Conservation (phyloP, 2,329 filamentous ascomycete species). For the Beauveria medogensis region DNA sequence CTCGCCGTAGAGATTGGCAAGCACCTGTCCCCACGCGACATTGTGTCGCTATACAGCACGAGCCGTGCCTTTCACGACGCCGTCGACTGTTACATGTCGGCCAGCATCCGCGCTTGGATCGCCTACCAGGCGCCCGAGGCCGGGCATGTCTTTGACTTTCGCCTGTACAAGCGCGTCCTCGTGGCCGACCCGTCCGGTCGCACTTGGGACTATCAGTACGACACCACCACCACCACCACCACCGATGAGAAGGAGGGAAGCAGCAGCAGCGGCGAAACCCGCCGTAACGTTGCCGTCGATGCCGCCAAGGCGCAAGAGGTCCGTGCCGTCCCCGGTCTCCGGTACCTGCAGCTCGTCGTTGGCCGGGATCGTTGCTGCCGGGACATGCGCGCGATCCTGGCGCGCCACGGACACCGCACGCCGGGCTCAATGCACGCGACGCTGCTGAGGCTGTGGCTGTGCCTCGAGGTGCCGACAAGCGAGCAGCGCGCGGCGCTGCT, state of each 20-base stretch:
- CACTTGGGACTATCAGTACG: conserved; percentile 24
- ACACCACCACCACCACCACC: conserved; percentile 8
- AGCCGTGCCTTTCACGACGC: conserved; percentile 54
- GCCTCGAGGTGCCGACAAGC: conserved; percentile 59
- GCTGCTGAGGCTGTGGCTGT: conserved; percentile 62
- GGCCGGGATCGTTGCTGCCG: conserved; percentile 47
- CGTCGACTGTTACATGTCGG: conserved; percentile 51
- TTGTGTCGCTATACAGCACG: conserved; percentile 57
- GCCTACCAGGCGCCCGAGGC: conserved; percentile 45
- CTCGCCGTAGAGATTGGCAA: conserved; percentile 47
- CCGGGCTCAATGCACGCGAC: conserved; percentile 38
- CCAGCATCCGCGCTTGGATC: conserved; percentile 50
- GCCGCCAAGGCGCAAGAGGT: conserved; percentile 20
- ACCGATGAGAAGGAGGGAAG: background rate
- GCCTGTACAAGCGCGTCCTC: conserved; percentile 48
- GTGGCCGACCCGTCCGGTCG: conserved; percentile 51
- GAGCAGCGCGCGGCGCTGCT: conserved; percentile 46
- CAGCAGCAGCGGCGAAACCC: background rate
- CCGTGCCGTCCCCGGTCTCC: conserved; percentile 52
- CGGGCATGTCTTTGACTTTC: conserved; percentile 51
- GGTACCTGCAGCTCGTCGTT: conserved; percentile 60
- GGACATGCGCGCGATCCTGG: conserved; percentile 56
- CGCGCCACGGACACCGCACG: conserved; percentile 47
- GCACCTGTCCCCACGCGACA: conserved; percentile 44
- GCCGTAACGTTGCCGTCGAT: background rate